Evolutionary conservation across 257 asterid species (phyloP), one percentile per base, ranked within the genome.

Genomic region (Solanum chiquidenum): DNA sequence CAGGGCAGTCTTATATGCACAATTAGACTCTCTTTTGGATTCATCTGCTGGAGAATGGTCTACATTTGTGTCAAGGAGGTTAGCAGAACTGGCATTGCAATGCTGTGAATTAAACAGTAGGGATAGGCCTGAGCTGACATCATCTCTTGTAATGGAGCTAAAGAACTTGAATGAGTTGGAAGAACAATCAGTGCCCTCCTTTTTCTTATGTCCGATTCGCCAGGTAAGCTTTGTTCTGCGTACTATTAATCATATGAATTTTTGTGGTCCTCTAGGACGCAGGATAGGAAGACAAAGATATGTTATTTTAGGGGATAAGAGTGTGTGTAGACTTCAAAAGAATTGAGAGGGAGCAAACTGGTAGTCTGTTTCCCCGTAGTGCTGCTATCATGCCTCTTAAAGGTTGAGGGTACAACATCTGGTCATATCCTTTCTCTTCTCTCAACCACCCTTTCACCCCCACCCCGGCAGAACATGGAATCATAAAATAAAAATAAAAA

Each of bases 11-110:
- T 90, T 89, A 6, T 60, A 83, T 84, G 93, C 94, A 82, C 90
- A 90, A 84, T 86, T 91, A 46, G 86, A 90, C 75, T 91, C 93
- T 11, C 38, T 95, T 76, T 85, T 94, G 91, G 98, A 96, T 90
- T 87, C 88, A 84, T 92, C 95, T 69, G 94, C 95, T 2, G 98
- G 99, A 38, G 98, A 95, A 52, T 96, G 99, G 98, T 90, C 95
- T 23, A 66, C 87, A 11, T 94, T 91, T 87, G 96, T 91, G 83
- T 93, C 92, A 75, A 91, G 97, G 88, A 91, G 96, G 90, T 90
- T 96, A 92, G 89, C 93, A 52, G 95, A 94, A 46, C 87, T 96
- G 90, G 98, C 94, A 9, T 90, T 94, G 93, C 96, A 91, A 55
- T 94, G 93, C 88, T 96, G 98, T 88, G 95, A 93, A 89, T 55